Percentiles rank a stretch among this genome's conserved stretches.
Evolutionary conservation across 1,139 yeast genomes (phyloP).

Genomic region (Blastobotrys proliferans): DNA sequence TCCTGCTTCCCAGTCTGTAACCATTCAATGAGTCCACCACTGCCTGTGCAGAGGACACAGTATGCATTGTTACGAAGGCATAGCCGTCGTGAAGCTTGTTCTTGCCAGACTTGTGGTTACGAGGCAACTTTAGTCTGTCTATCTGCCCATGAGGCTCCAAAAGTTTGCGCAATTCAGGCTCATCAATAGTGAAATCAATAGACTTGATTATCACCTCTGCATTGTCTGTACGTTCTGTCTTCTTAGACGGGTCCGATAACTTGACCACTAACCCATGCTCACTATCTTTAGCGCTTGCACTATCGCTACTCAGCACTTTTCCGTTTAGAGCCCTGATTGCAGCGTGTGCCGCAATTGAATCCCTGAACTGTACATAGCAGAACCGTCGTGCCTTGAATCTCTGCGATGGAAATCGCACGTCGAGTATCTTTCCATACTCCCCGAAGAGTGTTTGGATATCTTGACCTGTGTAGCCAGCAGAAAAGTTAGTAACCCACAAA

Average conservation of each 20-base stretch:
- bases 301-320: conserved; percentile 25
- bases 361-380: conserved; percentile 64
- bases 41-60: conserved; percentile 27
- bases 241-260: conserved; percentile 50
- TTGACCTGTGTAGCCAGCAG: conserved; percentile 48
- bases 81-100: conserved; percentile 33
- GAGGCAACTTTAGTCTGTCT: conserved; percentile 35
- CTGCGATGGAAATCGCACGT: conserved; percentile 64
- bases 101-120: conserved; percentile 13
- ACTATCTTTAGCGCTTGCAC: neutral
- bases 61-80: conserved; percentile 33
- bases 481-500: conserved; percentile 69
- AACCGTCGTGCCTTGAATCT: conserved; percentile 59
- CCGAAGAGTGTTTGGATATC: conserved; percentile 44
- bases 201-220: conserved; percentile 46
- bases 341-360: conserved; percentile 43
- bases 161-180: conserved; percentile 25
- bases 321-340: conserved; percentile 47
- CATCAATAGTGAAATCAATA: conserved; percentile 42
- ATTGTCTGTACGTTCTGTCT: conserved; percentile 5
- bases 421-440: conserved; percentile 45
- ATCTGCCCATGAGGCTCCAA: conserved; percentile 47
- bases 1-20: conserved; percentile 21
- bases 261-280: conserved; percentile 46
- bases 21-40: conserved; percentile 18